Evolutionary conservation across 2,329 filamentous ascomycete species (phyloP), one percentile per base, ranked within the genome.

Genomic region (Fusarium buxicola): DNA sequence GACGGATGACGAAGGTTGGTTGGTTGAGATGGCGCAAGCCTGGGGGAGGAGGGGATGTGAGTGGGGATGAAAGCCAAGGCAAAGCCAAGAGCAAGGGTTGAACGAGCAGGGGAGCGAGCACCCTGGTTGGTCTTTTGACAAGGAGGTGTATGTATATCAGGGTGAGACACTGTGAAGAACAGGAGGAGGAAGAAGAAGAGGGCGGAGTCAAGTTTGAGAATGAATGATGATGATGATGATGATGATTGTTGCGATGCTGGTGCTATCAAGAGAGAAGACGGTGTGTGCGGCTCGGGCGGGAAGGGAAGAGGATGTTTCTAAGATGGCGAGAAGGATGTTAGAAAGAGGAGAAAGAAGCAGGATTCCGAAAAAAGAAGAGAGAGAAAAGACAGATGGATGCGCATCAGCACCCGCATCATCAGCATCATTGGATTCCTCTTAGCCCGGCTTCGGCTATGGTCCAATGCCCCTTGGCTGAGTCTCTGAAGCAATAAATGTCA

Each of bases 1-100:
- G 65, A 60, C 68, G 65, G 72, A 74, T 75, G 72, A 73, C 72
- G 73, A 69, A 60, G 65, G 58, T 68, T 72, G 73, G 73, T 74
- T 74, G 73, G 73, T 64, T 68, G 65, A 61, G 57, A 73, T 72
- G 72, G 67, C 72, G 69, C 72, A 71, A 65, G 58, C 59, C 58
- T 25, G 58, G 56, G 56, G 65, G 47, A 53, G 50, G 52, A 51
- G 53, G 54, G 39, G 51, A 54, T 48, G 54, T 52, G 48, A 50
- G 61, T 60, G 65, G 62, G 35, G 58, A 63, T 45, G 31, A 28
- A 49, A 54, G 64, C 34, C 55, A 65, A 65, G 58, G 58, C 45
- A 62, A 62, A 57, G 51, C 48, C 45, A 63, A 51, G 57, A 62
- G 45, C 60, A 68, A 68, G 60, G 56, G 47, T 65, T 18, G 28